Conservation (phyloP, 2,329 filamentous ascomycete species). For the Cercospora sp. region DNA sequence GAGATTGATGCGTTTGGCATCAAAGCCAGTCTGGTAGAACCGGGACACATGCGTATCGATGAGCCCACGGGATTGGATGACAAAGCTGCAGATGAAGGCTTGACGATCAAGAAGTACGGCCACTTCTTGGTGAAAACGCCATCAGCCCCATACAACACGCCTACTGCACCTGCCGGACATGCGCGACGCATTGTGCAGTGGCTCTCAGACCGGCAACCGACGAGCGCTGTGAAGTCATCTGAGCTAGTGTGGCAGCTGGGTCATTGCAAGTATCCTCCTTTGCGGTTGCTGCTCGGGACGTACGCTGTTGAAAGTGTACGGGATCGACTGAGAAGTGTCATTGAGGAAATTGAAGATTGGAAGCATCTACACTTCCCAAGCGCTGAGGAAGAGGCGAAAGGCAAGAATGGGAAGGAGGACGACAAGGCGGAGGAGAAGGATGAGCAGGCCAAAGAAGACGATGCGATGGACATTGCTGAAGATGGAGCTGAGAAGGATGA, state of each 20-base stretch:
- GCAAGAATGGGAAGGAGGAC: slow-evolving; percentile 25
- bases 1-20: slow-evolving; percentile 91
- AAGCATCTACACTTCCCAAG: slow-evolving; percentile 43
- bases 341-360: slow-evolving; percentile 67
- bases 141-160: slow-evolving; percentile 75
- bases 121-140: slow-evolving; percentile 89
- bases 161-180: slow-evolving; percentile 82
- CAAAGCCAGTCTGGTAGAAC: slow-evolving; percentile 90
- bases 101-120: slow-evolving; percentile 72
- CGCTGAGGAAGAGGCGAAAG: slow-evolving; percentile 34
- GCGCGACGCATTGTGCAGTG: slow-evolving; percentile 90
- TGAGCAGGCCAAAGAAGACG: slow-evolving; percentile 31
- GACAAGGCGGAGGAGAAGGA: slow-evolving; percentile 27
- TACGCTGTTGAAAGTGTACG: slow-evolving; percentile 96
- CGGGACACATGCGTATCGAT: slow-evolving; percentile 82
- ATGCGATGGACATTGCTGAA: slow-evolving; percentile 12
- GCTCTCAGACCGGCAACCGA: slow-evolving; percentile 89
- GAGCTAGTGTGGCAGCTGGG: slow-evolving; percentile 92
- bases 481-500: neutral
- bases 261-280: slow-evolving; percentile 89
- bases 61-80: slow-evolving; percentile 57
- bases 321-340: slow-evolving; percentile 84
- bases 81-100: slow-evolving; percentile 29
- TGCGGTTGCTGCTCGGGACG: slow-evolving; percentile 82
- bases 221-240: slow-evolving; percentile 87